These are phyloP conservation scores for Mortierella sp. DNA, from an alignment of 371 early-diverging fungal genomes.

Conservation along the genomic window DNA sequence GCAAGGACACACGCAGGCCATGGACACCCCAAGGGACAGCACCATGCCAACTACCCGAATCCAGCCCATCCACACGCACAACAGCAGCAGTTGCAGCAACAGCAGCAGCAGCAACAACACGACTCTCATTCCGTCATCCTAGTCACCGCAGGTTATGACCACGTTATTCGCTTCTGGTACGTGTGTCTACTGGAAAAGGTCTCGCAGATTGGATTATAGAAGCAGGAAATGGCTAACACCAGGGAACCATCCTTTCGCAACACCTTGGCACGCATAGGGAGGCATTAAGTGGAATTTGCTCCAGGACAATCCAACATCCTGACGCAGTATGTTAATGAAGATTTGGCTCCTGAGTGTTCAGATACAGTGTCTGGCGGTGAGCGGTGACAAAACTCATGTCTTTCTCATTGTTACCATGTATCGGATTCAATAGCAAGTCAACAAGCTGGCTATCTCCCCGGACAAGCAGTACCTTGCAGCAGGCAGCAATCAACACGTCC, in stretches of 20 bases:
- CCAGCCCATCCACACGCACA: slow-evolving; percentile 34
- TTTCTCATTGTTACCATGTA: too few species aligned
- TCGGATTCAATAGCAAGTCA: slow-evolving; percentile 88
- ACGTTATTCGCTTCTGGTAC: slow-evolving; percentile 93
- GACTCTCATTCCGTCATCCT: slow-evolving; percentile 87
- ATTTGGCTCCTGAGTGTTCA: too few species aligned
- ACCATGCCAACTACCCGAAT: slow-evolving; percentile 41
- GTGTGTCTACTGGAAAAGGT: background rate
- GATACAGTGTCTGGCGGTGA: too few species aligned
- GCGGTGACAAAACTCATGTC: too few species aligned
- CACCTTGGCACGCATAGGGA: slow-evolving; percentile 73
- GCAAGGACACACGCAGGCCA: slow-evolving; percentile 34
- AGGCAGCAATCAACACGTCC: slow-evolving; percentile 90
- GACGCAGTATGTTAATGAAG: slow-evolving; percentile 83
- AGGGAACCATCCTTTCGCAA: too few species aligned
- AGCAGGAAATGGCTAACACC: too few species aligned
- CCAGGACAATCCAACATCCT: slow-evolving; percentile 93
- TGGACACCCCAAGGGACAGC: slow-evolving; percentile 35
- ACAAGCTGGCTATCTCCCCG: slow-evolving; percentile 91
- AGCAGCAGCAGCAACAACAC: slow-evolving; percentile 59
- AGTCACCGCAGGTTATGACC: slow-evolving; percentile 96
- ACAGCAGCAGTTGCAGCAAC: slow-evolving; percentile 43
- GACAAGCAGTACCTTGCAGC: slow-evolving; percentile 94
- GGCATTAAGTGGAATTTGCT: slow-evolving; percentile 93
- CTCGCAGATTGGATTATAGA: background rate